Percentiles rank a stretch among this genome's conserved stretches.
phyloP scores from a whole-genome alignment of 345 rosid species.

The Odontarrhena argentea region DNA sequence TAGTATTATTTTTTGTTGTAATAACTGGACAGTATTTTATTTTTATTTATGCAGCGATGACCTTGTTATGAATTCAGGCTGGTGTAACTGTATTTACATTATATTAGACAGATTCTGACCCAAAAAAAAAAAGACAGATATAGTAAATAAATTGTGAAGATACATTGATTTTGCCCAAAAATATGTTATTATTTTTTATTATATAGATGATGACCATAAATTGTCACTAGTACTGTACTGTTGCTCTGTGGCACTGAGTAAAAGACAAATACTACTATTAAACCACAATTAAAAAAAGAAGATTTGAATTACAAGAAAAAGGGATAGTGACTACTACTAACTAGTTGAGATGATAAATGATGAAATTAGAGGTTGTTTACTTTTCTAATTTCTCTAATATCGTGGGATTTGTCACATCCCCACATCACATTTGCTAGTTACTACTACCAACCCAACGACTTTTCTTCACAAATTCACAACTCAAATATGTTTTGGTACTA shows the following conservation, averaged over 20 bases:
- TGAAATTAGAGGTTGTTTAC: constrained; percentile 11
- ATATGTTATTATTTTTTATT: not conserved
- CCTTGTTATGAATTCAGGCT: not conserved
- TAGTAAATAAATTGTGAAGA: not conserved
- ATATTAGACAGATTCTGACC: no score
- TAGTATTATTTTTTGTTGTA: not conserved
- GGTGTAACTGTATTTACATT: constrained; percentile 6
- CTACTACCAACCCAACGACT: constrained; percentile 16
- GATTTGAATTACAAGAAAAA: no score
- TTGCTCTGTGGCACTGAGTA: constrained; percentile 1
- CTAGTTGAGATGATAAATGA: not conserved
- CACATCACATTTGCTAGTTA: constrained; percentile 24
- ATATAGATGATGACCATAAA: not conserved
- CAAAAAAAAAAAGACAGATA: not conserved
- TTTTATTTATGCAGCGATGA: not conserved
- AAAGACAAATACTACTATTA: not conserved
- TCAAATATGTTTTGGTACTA: not conserved
- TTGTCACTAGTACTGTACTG: constrained; percentile 27
- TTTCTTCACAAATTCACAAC: constrained; percentile 24
- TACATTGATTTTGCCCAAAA: not conserved
- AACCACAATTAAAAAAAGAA: not conserved
- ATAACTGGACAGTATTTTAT: not conserved
- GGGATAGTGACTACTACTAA: not conserved
- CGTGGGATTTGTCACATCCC: constrained; percentile 29
- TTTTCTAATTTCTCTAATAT: not conserved